phyloP scores from a whole-genome alignment of 192 early-diverging fungal species.

The Spinellus fusiger region DNA sequence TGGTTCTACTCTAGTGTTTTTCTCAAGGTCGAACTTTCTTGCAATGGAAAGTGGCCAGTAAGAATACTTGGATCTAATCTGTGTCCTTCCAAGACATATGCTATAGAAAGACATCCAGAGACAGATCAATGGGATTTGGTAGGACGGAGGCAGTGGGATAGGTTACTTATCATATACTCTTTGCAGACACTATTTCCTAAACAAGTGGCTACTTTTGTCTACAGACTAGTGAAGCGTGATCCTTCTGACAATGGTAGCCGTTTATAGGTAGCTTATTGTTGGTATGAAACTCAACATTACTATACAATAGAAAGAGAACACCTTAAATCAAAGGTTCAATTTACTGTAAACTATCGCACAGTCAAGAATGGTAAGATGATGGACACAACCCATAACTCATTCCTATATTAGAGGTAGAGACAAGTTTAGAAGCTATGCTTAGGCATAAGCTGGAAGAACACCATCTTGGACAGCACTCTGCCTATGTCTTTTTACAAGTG shows the following conservation, averaged over 20 bases:
- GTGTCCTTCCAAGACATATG: constrained; percentile 36
- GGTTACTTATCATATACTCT: neutral
- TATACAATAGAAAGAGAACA: constrained; percentile 1
- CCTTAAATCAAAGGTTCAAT: constrained; percentile 38
- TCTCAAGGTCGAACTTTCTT: constrained; percentile 40
- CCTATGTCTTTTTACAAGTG: constrained; percentile 38
- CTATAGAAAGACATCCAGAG: constrained; percentile 27
- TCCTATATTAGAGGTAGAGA: constrained; percentile 41
- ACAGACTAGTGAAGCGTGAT: constrained; percentile 41
- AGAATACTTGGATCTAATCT: constrained; percentile 43
- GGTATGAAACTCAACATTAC: neutral
- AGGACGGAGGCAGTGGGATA: neutral
- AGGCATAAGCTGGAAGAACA: constrained; percentile 33
- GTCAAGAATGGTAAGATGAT: constrained; percentile 40
- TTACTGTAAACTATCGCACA: constrained; percentile 43
- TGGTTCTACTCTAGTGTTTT: constrained; percentile 30
- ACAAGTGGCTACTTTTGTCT: constrained; percentile 50
- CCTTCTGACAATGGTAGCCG: constrained; percentile 28
- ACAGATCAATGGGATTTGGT: constrained; percentile 33
- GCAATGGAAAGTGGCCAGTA: constrained; percentile 43
- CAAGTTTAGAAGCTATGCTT: constrained; percentile 34
- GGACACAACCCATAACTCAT: neutral
- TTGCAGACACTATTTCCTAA: constrained; percentile 47
- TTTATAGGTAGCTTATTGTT: neutral
- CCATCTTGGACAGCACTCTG: constrained; percentile 42